Base-by-base conservation (phyloP, 2,329 filamentous ascomycete genomes). In the Thelonectria olida region DNA sequence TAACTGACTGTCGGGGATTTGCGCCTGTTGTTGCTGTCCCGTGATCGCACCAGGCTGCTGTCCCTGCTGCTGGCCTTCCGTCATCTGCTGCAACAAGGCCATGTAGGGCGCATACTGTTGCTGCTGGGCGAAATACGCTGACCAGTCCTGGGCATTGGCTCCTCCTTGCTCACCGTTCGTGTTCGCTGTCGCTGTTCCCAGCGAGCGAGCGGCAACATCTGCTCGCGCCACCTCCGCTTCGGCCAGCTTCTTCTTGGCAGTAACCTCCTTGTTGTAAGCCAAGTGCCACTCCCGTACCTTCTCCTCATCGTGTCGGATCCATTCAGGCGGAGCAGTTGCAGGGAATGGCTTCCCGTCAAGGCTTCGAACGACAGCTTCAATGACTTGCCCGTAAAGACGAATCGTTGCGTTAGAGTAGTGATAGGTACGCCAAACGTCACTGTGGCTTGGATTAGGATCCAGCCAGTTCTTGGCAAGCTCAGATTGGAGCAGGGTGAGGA, bases 261-360 rank as follows among this genome's bases (percentile, higher is more conserved):
- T 73, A 12, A 71, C 45, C 52, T 80, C 80, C 60, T 76, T 79
- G 55, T 79, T 78, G 62, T 80, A 82, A 0, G 83, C 84, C 10
- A 80, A 73, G 76, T 81, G 82, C 85, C 85, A 88, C 63, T 85
- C 81, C 9, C 80, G 79, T 0, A 82, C 76, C 62, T 80, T 80
- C 28, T 81, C 81, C 3, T 79, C 72, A 28, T 83, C 78, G 20
- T 80, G 74, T 9, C 74, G 74, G 64, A 88, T 79, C 80, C 84
- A 86, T 17, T 80, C 79, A 1, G 86, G 85, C 4, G 86, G 83
- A 42, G 83, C 79, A 1, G 70, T 81, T 2, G 85, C 74, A 13
- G 84, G 85, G 61, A 79, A 85, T 7, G 83, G 78, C 61, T 82
- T 80, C 54, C 77, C 77, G 44, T 77, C 77, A 8, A 86, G 71